phyloP scores from a whole-genome alignment of 306 rosid species.

The Malus orientalis region DNA sequence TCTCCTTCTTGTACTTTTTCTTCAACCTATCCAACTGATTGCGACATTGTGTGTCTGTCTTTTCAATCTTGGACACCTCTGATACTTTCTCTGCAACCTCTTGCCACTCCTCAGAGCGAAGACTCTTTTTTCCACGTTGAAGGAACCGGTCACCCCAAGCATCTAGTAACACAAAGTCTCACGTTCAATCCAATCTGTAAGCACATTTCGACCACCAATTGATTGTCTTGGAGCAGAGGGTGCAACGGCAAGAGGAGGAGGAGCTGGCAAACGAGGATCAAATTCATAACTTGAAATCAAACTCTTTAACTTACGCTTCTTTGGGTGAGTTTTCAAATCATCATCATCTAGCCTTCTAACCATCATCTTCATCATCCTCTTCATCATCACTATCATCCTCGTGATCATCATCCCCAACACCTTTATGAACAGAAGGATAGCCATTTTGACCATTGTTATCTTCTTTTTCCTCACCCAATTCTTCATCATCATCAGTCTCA shows the following conservation, averaged over 20 bases:
- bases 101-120: conserved; percentile 88
- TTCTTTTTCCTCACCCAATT: conserved; percentile 40
- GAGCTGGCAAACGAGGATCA: conserved; percentile 52
- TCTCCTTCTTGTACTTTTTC: conserved; percentile 89
- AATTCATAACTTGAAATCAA: conserved; percentile 69
- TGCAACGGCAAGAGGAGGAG: conserved; percentile 18
- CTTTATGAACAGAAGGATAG: conserved; percentile 21
- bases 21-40: conserved; percentile 81
- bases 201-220: conserved; percentile 58
- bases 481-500: conserved; percentile 41
- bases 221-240: conserved; percentile 46
- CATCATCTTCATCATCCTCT: conserved; percentile 19
- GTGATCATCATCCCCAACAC: conserved; percentile 5
- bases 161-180: conserved; percentile 76
- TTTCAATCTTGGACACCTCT: conserved; percentile 62
- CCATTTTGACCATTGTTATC: conserved; percentile 40
- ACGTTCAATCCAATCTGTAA: conserved; percentile 72
- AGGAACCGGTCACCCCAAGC: conserved; percentile 87
- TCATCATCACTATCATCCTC: conserved; percentile 18
- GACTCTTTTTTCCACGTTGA: conserved; percentile 80
- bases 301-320: conserved; percentile 68
- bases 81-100: conserved; percentile 83
- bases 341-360: conserved; percentile 28
- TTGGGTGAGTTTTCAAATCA: conserved; percentile 54
- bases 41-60: conserved; percentile 78